Conservation (phyloP, 1,284 basidiomycete species). For the Rugosomyces carneus region DNA sequence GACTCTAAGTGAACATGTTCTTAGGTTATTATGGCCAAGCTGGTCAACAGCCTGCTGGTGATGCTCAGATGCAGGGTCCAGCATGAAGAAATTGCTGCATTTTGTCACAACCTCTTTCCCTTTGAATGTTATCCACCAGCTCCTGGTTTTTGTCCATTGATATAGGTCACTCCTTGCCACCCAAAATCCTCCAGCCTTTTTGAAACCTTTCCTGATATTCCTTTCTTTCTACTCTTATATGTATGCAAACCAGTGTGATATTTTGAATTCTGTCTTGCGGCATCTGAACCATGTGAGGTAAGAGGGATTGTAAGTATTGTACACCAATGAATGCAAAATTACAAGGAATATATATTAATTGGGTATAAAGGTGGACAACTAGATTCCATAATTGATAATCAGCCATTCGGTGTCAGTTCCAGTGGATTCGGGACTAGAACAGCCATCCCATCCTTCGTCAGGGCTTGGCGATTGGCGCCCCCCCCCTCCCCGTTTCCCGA, state of each 20-base stretch:
- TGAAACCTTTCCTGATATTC: conserved; percentile 7
- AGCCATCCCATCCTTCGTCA: conserved; percentile 66
- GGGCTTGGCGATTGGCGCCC: conserved; percentile 41
- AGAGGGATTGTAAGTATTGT: not conserved
- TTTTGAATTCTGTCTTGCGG: conserved; percentile 3
- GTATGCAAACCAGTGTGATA: conserved; percentile 14
- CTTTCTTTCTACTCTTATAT: conserved; percentile 9
- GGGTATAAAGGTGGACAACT: conserved; percentile 10
- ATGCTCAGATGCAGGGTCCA: conserved; percentile 55
- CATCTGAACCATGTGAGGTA: not conserved
- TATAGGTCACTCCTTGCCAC: conserved; percentile 18
- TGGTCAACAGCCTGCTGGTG: conserved; percentile 50
- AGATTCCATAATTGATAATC: conserved; percentile 47
- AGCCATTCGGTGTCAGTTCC: conserved; percentile 87
- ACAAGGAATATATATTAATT: conserved; percentile 10
- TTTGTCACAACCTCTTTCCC: conserved; percentile 17
- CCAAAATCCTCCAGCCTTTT: conserved; percentile 13
- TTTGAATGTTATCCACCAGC: conserved; percentile 20
- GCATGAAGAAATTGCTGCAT: conserved; percentile 32
- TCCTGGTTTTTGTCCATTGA: conserved; percentile 10
- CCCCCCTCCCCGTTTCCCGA: conserved; percentile 70
- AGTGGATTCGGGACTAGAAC: conserved; percentile 59
- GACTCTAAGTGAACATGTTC: conserved; percentile 3
- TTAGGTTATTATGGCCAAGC: conserved; percentile 73
- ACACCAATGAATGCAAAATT: conserved; percentile 9